Conservation (phyloP, 805 yeast species). For the Saccharomycopsis amapae region DNA sequence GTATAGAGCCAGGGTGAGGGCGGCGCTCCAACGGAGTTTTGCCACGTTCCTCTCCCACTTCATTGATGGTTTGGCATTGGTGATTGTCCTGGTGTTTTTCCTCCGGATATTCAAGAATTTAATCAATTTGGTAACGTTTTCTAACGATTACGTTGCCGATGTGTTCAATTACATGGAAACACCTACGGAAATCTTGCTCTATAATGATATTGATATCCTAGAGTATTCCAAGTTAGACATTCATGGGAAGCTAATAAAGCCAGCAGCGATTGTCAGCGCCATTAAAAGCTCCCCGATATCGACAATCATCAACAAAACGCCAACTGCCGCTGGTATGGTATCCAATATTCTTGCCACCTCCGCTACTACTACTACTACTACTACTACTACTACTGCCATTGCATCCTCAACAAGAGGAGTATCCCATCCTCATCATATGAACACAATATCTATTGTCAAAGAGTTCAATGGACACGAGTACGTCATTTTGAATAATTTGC, state of each 20-base stretch:
- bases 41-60: not conserved
- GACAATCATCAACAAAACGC: not conserved
- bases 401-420: not conserved
- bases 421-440: not conserved
- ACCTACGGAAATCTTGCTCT: constrained; percentile 5
- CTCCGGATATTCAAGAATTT: constrained; percentile 9
- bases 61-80: constrained; percentile 13
- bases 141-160: constrained; percentile 13
- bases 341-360: not conserved
- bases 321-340: not conserved
- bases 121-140: constrained; percentile 17
- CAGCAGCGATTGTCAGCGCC: not conserved
- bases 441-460: not conserved
- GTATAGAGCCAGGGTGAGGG: too few relatives aligned
- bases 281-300: not conserved
- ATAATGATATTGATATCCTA: not conserved
- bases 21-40: too few relatives aligned
- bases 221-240: too few relatives aligned
- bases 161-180: constrained; percentile 10
- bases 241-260: not conserved
- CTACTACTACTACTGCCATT: not conserved
- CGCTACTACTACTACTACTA: not conserved
- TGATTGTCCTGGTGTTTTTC: constrained; percentile 9
- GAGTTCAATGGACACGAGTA: constrained; percentile 1
- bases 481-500: constrained; percentile 3